phyloP scores from a whole-genome alignment of 2,329 filamentous ascomycete genomes.

The Colletotrichum spaethianum region DNA sequence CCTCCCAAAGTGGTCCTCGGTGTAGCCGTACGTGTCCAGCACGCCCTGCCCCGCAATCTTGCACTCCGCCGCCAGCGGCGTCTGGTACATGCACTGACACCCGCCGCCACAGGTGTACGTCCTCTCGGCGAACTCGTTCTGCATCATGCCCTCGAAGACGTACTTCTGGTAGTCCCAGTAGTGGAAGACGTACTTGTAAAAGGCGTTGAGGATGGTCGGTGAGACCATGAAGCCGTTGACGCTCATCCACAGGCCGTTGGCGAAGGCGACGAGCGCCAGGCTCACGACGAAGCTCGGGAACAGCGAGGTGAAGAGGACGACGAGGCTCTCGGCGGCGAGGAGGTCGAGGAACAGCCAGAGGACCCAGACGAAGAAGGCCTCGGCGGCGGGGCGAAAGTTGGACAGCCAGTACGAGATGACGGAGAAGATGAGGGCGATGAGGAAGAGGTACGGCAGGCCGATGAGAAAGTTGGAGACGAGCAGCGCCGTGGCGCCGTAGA shows the following conservation, averaged over 20 bases:
- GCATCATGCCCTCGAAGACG: conserved; percentile 94
- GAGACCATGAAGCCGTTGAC: conserved; percentile 87
- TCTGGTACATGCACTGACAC: conserved; percentile 81
- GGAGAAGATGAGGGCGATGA: conserved; percentile 83
- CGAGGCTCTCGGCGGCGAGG: conserved; percentile 84
- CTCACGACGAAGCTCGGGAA: conserved; percentile 86
- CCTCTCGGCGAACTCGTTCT: conserved; percentile 82
- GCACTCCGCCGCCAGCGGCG: conserved; percentile 73
- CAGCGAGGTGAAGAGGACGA: conserved; percentile 80
- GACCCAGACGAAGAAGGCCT: conserved; percentile 82
- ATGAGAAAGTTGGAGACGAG: conserved; percentile 86
- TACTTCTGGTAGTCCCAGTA: conserved; percentile 92
- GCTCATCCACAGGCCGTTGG: conserved; percentile 92
- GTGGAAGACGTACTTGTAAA: conserved; percentile 90
- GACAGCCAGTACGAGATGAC: conserved; percentile 84
- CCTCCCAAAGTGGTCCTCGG: conserved; percentile 72
- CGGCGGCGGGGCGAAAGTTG: conserved; percentile 77
- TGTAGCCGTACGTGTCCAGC: conserved; percentile 78
- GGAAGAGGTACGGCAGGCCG: conserved; percentile 84
- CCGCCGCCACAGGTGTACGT: conserved; percentile 71
- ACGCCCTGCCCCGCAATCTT: conserved; percentile 80
- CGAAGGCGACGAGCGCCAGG: conserved; percentile 85
- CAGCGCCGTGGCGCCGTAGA: conserved; percentile 82
- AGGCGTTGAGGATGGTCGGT: conserved; percentile 80
- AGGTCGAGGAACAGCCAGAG: conserved; percentile 91